Evolutionary conservation across 352 stramenopile genomes (phyloP), one percentile per base, ranked within the genome.

Genomic region (Globisporangium sylvaticum): DNA sequence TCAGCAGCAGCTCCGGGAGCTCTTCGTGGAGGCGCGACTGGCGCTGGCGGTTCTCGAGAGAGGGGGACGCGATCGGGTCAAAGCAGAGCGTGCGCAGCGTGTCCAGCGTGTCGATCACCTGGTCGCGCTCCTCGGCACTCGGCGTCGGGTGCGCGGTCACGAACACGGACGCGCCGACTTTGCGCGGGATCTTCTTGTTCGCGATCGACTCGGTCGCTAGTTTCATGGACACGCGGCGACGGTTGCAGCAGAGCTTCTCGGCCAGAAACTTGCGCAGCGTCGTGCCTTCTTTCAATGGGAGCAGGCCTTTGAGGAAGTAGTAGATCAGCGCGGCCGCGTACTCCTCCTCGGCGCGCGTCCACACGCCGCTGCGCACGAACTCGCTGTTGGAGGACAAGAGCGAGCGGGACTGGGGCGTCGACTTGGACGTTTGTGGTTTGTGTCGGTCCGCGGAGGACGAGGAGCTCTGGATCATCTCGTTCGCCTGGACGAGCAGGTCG

Each of bases 191-290:
- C 69, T 83, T 82, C 55, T 77, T 76, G 34, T 76, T 71, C 20
- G 77, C 82, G 54, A 92, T 80, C 3, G 74, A 71, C 68, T 84
- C 81, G n/a, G 84, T 89, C 44, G 77, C 81, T 44, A 92, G 71
- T 63, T 92, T 92, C 76, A 88, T 92, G 34, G 79, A 88, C 22
- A 92, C 78, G 24, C 84, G 78, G 24, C 79, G 77, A 34, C 78
- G 77, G 58, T 87, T 87, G 74, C 84, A 92, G 67, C 74, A 71
- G 22, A 92, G 70, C 64, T 87, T 74, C 39, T 90, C 81, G 14
- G 84, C 84, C 14, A 92, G 57, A 65, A 87, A 92, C 66, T 86
- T 88, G 61, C 81, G 82, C 31, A 92, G 80, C 52, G 82, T 87
- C 60, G 79, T 86, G 59, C 82, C 81, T 52, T 88, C 77, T 0